Evolutionary conservation across 768 basidiomycete genomes (phyloP).

Genomic region (Termitomyces sp.): DNA sequence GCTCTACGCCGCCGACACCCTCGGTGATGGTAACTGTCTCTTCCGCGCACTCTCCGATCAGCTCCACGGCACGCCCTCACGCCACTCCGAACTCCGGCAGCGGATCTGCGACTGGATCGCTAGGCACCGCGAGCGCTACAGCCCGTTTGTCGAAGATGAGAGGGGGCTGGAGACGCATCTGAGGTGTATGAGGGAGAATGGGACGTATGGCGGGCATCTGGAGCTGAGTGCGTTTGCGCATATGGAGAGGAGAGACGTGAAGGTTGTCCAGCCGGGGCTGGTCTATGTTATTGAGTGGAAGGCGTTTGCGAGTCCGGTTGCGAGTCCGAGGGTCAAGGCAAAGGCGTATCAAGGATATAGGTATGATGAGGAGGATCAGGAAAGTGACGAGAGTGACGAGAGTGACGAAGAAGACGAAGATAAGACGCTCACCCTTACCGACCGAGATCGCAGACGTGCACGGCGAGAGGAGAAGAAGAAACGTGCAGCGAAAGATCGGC

Average conservation of each 20-base stretch:
- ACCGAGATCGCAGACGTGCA: slow-evolving; percentile 39
- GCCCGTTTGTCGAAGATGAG: slow-evolving; percentile 83
- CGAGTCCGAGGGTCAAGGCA: not conserved
- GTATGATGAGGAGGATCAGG: slow-evolving; percentile 10
- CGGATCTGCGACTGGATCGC: slow-evolving; percentile 85
- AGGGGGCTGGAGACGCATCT: slow-evolving; percentile 72
- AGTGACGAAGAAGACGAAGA: slow-evolving; percentile 14
- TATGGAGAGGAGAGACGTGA: slow-evolving; percentile 70
- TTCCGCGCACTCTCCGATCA: slow-evolving; percentile 91
- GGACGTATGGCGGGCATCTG: slow-evolving; percentile 83
- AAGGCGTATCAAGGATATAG: not conserved
- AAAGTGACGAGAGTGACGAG: not conserved
- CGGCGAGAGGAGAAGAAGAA: slow-evolving; percentile 23
- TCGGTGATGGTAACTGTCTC: slow-evolving; percentile 91
- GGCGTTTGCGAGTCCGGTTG: slow-evolving; percentile 42
- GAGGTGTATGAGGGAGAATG: slow-evolving; percentile 72
- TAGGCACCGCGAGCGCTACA: slow-evolving; percentile 63
- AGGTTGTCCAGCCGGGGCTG: slow-evolving; percentile 88
- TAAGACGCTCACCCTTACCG: slow-evolving; percentile 21
- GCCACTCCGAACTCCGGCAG: slow-evolving; percentile 62
- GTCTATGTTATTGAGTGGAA: slow-evolving; percentile 87
- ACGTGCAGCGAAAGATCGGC: not conserved
- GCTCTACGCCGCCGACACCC: slow-evolving; percentile 80
- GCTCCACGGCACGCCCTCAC: slow-evolving; percentile 67
- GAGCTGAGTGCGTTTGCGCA: slow-evolving; percentile 93